Conservation (phyloP, 1,139 yeast species). For the Hemisphaericaspora lyxosophila region DNA sequence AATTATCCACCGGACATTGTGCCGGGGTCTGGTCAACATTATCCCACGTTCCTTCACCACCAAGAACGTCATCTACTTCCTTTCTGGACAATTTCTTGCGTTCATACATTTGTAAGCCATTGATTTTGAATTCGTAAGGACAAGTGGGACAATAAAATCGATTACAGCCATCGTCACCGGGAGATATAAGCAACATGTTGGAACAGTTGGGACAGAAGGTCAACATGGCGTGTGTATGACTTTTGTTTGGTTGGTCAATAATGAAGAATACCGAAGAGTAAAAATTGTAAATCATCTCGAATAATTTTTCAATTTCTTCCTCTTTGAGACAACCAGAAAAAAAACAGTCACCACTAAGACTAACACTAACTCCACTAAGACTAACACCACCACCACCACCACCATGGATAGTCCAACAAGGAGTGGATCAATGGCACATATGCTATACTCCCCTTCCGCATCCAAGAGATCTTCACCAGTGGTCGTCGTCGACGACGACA, state of each 20-base stretch:
- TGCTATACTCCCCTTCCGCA: too few relatives aligned
- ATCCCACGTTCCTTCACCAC: conserved; percentile 99
- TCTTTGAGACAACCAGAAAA: too few relatives aligned
- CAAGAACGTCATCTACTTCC: conserved; percentile 93
- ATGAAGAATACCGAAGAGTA: too few relatives aligned
- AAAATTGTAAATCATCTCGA: too few relatives aligned
- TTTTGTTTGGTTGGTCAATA: background rate
- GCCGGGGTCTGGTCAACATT: conserved; percentile 89
- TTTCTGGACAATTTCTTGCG: conserved; percentile 80
- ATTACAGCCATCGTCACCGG: conserved; percentile 43
- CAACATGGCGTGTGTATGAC: conserved; percentile 53
- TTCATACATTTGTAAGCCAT: conserved; percentile 81
- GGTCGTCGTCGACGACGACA: too few relatives aligned
- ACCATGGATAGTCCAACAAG: conserved; percentile 1
- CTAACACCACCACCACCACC: too few relatives aligned
- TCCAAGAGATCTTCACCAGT: too few relatives aligned
- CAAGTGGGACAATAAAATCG: conserved; percentile 87
- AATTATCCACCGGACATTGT: conserved; percentile 84
- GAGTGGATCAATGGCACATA: conserved; percentile 8
- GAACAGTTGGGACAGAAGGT: conserved; percentile 94
- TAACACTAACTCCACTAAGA: too few relatives aligned
- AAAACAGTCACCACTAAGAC: background rate
- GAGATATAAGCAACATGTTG: conserved; percentile 67
- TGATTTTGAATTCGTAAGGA: conserved; percentile 88
- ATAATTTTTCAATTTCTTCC: too few relatives aligned